Conservation (phyloP, 1,139 yeast genomes). For the Meyerozyma guilliermondii region DNA sequence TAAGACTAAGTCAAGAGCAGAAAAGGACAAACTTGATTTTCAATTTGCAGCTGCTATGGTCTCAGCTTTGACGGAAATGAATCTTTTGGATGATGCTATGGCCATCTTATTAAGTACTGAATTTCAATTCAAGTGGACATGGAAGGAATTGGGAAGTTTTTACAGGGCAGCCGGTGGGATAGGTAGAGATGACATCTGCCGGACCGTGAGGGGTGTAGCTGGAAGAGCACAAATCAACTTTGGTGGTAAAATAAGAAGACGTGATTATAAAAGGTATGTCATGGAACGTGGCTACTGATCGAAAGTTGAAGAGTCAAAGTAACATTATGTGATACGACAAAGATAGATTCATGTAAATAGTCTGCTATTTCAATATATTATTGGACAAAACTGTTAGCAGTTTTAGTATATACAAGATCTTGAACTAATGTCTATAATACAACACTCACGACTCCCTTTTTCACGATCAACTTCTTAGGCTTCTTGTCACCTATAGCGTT, state of each 20-base stretch:
- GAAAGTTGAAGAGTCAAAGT: background rate
- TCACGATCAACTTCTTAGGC: slow-evolving; percentile 19
- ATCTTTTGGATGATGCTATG: slow-evolving; percentile 63
- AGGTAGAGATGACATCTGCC: slow-evolving; percentile 41
- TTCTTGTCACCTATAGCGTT: background rate
- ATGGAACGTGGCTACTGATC: slow-evolving; percentile 28
- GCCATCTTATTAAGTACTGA: slow-evolving; percentile 63
- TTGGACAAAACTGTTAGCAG: too few relatives aligned
- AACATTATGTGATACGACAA: slow-evolving; percentile 1
- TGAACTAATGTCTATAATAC: slow-evolving; percentile 7
- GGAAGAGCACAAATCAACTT: slow-evolving; percentile 28
- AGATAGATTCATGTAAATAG: slow-evolving; percentile 5
- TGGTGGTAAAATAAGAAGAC: slow-evolving; percentile 36
- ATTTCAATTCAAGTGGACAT: slow-evolving; percentile 69
- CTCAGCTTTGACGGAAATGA: slow-evolving; percentile 44
- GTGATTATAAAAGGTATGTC: slow-evolving; percentile 27
- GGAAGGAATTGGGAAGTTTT: slow-evolving; percentile 47
- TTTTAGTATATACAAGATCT: slow-evolving; percentile 5
- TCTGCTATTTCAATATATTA: slow-evolving; percentile 5
- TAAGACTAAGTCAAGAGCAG: slow-evolving; percentile 28
- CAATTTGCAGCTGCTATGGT: slow-evolving; percentile 67
- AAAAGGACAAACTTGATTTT: slow-evolving; percentile 54
- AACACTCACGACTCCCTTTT: slow-evolving; percentile 26
- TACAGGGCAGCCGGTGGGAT: slow-evolving; percentile 42
- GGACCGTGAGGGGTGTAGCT: slow-evolving; percentile 33